These are phyloP conservation scores for Hypoxylon sp. DNA, from an alignment of 2,329 filamentous ascomycete genomes.

Conservation along the genomic window DNA sequence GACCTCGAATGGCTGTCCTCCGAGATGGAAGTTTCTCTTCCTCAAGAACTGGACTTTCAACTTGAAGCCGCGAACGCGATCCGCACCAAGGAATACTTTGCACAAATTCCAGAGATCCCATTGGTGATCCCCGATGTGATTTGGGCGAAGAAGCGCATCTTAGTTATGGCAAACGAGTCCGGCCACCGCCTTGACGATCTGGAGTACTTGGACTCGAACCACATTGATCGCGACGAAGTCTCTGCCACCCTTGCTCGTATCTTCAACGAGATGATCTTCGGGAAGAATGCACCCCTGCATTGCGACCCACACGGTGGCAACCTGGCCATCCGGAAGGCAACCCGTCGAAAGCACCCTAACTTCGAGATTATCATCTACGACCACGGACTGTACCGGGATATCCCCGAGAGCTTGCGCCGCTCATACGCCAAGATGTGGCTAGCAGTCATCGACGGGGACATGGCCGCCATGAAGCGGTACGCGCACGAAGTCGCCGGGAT, in stretches of 20 bases:
- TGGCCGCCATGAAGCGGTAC: slow-evolving; percentile 88
- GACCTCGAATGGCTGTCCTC: slow-evolving; percentile 95
- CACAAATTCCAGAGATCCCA: slow-evolving; percentile 79
- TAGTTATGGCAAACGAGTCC: slow-evolving; percentile 95
- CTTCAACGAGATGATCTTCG: slow-evolving; percentile 99
- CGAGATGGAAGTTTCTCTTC: slow-evolving; percentile 92
- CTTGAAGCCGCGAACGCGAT: slow-evolving; percentile 88
- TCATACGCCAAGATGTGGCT: slow-evolving; percentile 98
- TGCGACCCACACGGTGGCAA: slow-evolving; percentile 98
- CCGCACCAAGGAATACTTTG: slow-evolving; percentile 85
- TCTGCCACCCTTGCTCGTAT: slow-evolving; percentile 90
- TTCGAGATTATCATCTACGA: slow-evolving; percentile 98
- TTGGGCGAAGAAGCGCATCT: slow-evolving; percentile 88
- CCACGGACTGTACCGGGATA: slow-evolving; percentile 95
- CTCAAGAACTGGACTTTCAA: slow-evolving; percentile 91
- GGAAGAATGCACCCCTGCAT: slow-evolving; percentile 87
- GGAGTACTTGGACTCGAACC: slow-evolving; percentile 84
- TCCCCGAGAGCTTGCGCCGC: slow-evolving; percentile 81
- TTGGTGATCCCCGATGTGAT: slow-evolving; percentile 90
- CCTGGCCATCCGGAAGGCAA: slow-evolving; percentile 88
- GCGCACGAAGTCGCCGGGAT: slow-evolving; percentile 91
- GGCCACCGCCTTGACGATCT: slow-evolving; percentile 92
- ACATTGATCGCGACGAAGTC: slow-evolving; percentile 95
- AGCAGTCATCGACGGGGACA: slow-evolving; percentile 91
- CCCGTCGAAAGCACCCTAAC: slow-evolving; percentile 74